Evolutionary conservation across 768 basidiomycete genomes (phyloP), one percentile per base, ranked within the genome.

Genomic region (Tephrocybe sp.): DNA sequence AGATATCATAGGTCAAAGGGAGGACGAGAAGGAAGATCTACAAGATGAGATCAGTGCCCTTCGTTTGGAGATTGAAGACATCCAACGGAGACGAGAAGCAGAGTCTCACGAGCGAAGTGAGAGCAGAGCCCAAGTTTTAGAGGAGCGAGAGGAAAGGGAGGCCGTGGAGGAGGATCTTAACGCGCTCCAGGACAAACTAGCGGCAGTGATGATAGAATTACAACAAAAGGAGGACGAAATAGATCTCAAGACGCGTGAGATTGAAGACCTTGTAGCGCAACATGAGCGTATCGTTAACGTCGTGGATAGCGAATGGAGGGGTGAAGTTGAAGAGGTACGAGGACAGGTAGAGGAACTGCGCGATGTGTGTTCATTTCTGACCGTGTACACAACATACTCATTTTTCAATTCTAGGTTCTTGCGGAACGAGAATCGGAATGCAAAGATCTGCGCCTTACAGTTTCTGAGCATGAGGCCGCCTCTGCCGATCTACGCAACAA

Each of bases 201-300:
- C 91, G 1, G 90, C 88, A 1, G 79, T 83, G 1, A 77, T 84
- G 63, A 92, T 93, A 54, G 90, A 92, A 66, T 69, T 92, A 22
- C 87, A 91, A 65, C 85, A 90, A 65, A 88, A 83, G 66, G 89
- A 95, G 59, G 89, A 94, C 53, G 94, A 96, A 25, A 66, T 93
- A 18, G 91, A 93, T 44, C 71, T 84, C 64, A 87, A 88, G 71
- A 79, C 79, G 48, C 72, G 77, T 51, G 90, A 92, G 64, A 82
- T 94, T 37, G 84, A 88, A 3, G 89, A 94, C 40, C 65, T 96
- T 37, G 76, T 92, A 4, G 70, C 69, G 5, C 87, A 92, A 60
- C 87, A 91, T 61, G 76, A 84, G 44, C 75, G 80, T 24, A 86
- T 89, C 45, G 80, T 92, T 2, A 78, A 79, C 16, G 77, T 79